These are phyloP conservation scores for Phytophthora fragariaefolia DNA, from an alignment of 352 stramenopile genomes.

Conservation along the genomic window DNA sequence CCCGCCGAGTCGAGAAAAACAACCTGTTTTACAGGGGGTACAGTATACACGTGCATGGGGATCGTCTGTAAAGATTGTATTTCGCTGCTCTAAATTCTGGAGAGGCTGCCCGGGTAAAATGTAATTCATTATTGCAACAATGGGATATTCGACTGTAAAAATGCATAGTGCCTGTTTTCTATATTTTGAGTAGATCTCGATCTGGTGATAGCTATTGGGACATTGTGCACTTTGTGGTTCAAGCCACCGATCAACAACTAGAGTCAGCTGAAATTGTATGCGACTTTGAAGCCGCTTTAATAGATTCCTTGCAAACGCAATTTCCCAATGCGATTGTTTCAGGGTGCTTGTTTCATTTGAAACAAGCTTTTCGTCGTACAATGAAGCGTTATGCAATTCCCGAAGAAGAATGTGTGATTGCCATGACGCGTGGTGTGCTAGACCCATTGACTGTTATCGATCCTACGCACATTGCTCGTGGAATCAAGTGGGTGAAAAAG, in stretches of 20 bases:
- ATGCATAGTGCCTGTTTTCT: no score
- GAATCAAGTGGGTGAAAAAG: constrained; percentile 6
- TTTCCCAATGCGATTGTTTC: constrained; percentile 6
- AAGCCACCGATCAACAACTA: background rate
- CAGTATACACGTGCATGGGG: no score
- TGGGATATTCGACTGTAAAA: no score
- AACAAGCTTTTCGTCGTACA: constrained; percentile 15
- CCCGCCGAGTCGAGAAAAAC: no score
- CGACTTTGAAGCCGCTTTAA: constrained; percentile 9
- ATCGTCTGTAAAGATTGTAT: no score
- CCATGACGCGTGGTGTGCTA: background rate
- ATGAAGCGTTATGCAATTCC: constrained; percentile 11
- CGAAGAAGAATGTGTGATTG: constrained; percentile 7
- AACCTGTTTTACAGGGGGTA: no score
- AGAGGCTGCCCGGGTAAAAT: no score
- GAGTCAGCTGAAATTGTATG: background rate
- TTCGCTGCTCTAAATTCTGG: no score
- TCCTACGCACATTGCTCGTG: background rate
- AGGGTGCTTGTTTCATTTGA: constrained; percentile 25
- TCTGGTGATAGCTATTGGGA: no score
- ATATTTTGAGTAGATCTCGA: no score
- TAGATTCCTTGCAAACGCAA: constrained; percentile 8
- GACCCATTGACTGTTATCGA: constrained; percentile 14
- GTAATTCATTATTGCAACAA: no score
- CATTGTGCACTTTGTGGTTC: background rate